Evolutionary conservation across 139 green algal genomes (phyloP), one percentile per base, ranked within the genome.

Genomic region (Haematococcus lacustris): DNA sequence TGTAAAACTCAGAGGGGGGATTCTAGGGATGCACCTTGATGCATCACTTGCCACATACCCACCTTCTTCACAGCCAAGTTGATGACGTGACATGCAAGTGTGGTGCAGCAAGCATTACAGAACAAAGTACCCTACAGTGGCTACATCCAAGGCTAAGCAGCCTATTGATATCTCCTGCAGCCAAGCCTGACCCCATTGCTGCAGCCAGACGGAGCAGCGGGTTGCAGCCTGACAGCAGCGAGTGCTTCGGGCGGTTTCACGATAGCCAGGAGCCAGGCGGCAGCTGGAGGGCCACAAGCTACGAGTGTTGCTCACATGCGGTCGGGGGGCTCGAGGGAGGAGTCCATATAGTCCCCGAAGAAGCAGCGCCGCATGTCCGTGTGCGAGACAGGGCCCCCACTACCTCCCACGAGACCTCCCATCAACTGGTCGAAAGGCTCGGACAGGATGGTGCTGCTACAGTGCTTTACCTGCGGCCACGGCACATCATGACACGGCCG

Each of bases 311-410:
- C 67, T 51, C 84, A 91, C 74, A 84, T 83, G 5, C 85, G 68
- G 38, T 82, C 57, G 17, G 62, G 30, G 2, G 79, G 76, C 35
- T 84, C 84, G 28, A 40, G 23, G 38, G 28, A 59, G 25, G 65
- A 78, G 70, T 91, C 80, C 68, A 84, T 79, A 72, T 90, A 95
- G 71, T 90, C 83, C 1, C 89, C 89, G 75, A 93, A 93, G 74
- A 95, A 88, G 65, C 38, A 32, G 30, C 33, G 78, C 30, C 87
- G 74, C 79, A 93, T 82, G 66, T 88, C 76, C 4, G 51, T 17
- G 5, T 35, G 51, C 51, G 39, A 34, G 6, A 68, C 39, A n/a
- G 39, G 1, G 61, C 51, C 53, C 25, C 33, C 28, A 2, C 21
- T 26, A 21, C 33, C 13, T 4, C 4, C 13, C 23, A 4, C 9